These are phyloP conservation scores for Nannizzia gypsea DNA, from an alignment of 2,329 filamentous ascomycete species.

Conservation along the genomic window DNA sequence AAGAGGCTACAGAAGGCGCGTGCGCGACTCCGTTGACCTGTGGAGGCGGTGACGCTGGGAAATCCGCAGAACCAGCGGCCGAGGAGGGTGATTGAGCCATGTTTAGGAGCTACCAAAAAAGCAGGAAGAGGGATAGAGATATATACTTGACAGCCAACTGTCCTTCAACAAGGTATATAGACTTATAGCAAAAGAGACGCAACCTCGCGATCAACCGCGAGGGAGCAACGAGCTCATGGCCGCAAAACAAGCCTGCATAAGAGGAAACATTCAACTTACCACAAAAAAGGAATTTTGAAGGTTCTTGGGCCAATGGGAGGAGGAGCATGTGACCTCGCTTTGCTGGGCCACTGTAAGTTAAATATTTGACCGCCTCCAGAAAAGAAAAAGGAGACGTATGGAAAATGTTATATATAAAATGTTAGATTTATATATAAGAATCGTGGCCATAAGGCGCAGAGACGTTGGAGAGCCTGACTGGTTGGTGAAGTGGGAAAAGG, in stretches of 20 bases:
- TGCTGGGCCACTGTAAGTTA: neutral
- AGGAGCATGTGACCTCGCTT: neutral
- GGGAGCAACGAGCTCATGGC: slow-evolving; percentile 1
- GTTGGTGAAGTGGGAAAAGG: too few relatives aligned
- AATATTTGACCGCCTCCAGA: neutral
- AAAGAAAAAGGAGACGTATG: neutral
- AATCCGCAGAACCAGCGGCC: neutral
- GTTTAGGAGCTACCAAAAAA: neutral
- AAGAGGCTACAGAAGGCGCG: neutral
- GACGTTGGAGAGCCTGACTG: too few relatives aligned
- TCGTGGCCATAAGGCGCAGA: too few relatives aligned
- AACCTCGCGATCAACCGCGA: slow-evolving; percentile 6
- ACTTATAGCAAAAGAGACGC: neutral
- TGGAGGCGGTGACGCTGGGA: neutral
- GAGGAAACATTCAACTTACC: neutral
- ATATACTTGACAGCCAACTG: neutral
- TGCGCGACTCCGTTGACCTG: neutral
- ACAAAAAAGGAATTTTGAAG: neutral
- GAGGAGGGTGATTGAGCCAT: neutral
- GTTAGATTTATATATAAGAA: too few relatives aligned
- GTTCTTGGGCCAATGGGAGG: neutral
- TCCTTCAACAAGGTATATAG: neutral
- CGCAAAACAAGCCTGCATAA: neutral
- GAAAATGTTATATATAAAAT: neutral
- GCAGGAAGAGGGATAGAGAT: neutral